A percentile compares a stretch with the other conserved stretches of the same genome.
These are phyloP conservation scores for Colletotrichum musicola DNA, from an alignment of 2,329 filamentous ascomycete species.

Conservation along the genomic window DNA sequence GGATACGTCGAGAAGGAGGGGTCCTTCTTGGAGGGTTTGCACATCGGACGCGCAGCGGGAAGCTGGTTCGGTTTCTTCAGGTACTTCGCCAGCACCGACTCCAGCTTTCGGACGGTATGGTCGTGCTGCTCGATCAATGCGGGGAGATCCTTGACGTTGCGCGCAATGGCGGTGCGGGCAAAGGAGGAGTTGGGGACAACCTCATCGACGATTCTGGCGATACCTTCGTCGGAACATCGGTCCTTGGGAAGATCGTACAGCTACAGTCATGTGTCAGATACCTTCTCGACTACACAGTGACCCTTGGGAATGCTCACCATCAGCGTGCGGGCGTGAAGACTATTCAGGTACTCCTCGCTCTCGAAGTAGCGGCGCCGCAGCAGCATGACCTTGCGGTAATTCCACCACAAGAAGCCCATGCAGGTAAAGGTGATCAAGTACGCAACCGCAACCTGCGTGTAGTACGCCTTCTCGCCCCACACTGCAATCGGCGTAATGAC, in stretches of 20 bases:
- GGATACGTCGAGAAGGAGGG: slow-evolving; percentile 73
- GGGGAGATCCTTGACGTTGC: slow-evolving; percentile 93
- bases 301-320: slow-evolving; percentile 62
- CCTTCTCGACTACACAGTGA: neutral
- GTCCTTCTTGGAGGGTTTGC: slow-evolving; percentile 85
- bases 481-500: slow-evolving; percentile 72
- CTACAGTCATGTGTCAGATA: slow-evolving; percentile 60
- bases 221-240: slow-evolving; percentile 86
- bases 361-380: slow-evolving; percentile 86
- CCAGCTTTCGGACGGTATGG: slow-evolving; percentile 82
- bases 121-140: slow-evolving; percentile 88
- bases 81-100: slow-evolving; percentile 88
- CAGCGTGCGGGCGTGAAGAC: slow-evolving; percentile 80
- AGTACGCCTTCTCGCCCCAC: slow-evolving; percentile 62
- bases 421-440: slow-evolving; percentile 81
- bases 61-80: slow-evolving; percentile 87
- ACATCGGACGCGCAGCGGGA: slow-evolving; percentile 81
- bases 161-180: slow-evolving; percentile 84
- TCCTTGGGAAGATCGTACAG: slow-evolving; percentile 86
- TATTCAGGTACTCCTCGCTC: slow-evolving; percentile 87
- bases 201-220: slow-evolving; percentile 84
- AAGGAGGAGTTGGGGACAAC: slow-evolving; percentile 83
- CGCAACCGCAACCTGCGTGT: slow-evolving; percentile 70
- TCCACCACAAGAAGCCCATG: slow-evolving; percentile 87
- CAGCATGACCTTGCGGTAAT: slow-evolving; percentile 80